These are phyloP conservation scores for Trametes meyenii DNA, from an alignment of 768 basidiomycete genomes.

Conservation along the genomic window DNA sequence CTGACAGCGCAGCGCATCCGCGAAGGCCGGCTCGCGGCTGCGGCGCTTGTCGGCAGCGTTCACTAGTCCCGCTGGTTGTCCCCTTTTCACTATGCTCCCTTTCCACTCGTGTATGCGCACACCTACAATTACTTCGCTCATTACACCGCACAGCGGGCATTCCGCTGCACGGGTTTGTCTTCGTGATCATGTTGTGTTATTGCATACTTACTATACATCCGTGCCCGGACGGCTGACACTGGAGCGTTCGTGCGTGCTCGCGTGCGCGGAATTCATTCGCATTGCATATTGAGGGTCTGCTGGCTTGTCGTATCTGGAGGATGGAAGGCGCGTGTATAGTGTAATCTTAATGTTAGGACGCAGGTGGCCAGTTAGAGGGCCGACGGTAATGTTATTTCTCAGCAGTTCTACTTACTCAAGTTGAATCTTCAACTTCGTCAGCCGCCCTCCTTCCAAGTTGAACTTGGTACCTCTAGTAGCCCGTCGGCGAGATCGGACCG, in stretches of 20 bases:
- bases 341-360: slow-evolving; percentile 13
- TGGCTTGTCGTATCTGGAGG: background rate
- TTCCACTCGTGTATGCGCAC: background rate
- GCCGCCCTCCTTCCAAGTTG: too few relatives aligned
- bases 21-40: slow-evolving; percentile 38
- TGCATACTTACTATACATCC: slow-evolving; percentile 14
- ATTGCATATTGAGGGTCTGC: background rate
- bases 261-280: background rate
- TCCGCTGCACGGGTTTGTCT: slow-evolving; percentile 4
- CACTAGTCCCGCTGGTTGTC: slow-evolving; percentile 28
- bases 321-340: slow-evolving; percentile 14
- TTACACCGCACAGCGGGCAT: background rate
- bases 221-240: background rate
- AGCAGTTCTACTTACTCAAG: background rate
- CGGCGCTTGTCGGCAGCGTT: slow-evolving; percentile 34
- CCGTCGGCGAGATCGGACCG: background rate
- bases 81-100: background rate
- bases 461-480: too few relatives aligned
- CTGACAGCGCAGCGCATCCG: slow-evolving; percentile 62
- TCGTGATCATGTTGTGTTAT: slow-evolving; percentile 24
- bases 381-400: slow-evolving; percentile 1
- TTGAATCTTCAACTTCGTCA: too few relatives aligned
- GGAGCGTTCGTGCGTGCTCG: background rate
- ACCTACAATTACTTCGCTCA: background rate
- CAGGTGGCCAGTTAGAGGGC: slow-evolving; percentile 9